A percentile compares a stretch with the other conserved stretches of the same genome.
phyloP scores from a whole-genome alignment of 23 red algal species.

The Gracilaria domingensis region DNA sequence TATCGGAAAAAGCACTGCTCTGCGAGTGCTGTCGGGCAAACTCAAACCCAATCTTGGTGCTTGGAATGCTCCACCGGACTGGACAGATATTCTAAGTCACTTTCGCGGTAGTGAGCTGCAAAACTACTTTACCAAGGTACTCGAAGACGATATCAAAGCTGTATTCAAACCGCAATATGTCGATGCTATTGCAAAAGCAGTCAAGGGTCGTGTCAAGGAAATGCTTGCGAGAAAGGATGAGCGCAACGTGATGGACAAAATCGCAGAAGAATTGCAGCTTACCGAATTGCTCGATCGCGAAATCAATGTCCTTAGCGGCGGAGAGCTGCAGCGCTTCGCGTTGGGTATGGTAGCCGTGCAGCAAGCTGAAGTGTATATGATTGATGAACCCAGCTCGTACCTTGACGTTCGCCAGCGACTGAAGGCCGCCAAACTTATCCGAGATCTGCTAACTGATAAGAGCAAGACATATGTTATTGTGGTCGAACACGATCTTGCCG shows the following conservation, averaged over 20 bases:
- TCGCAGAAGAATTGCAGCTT: slow-evolving; percentile 87
- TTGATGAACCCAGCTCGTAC: slow-evolving; percentile 98
- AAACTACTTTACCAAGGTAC: slow-evolving; percentile 94
- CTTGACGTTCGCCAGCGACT: slow-evolving; percentile 96
- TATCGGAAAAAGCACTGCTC: slow-evolving; percentile 94
- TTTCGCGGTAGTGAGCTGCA: slow-evolving; percentile 98
- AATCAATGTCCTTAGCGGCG: slow-evolving; percentile 86
- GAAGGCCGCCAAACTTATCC: slow-evolving; percentile 90
- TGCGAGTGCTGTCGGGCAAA: slow-evolving; percentile 90
- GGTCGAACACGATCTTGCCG: slow-evolving; percentile 98
- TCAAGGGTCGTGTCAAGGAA: slow-evolving; percentile 81
- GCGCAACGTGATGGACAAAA: slow-evolving; percentile 69
- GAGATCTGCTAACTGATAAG: slow-evolving; percentile 77
- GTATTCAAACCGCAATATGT: slow-evolving; percentile 99
- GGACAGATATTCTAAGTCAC: slow-evolving; percentile 97
- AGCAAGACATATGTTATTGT: slow-evolving; percentile 98
- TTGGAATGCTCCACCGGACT: slow-evolving; percentile 91
- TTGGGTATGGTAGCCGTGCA: slow-evolving; percentile 87
- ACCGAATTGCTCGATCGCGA: slow-evolving; percentile 85
- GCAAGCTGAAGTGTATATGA: slow-evolving; percentile 96
- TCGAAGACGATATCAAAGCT: slow-evolving; percentile 95
- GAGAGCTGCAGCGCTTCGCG: slow-evolving; percentile 97
- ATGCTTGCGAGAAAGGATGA: slow-evolving; percentile 83
- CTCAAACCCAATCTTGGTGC: slow-evolving; percentile 97
- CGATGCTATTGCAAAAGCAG: slow-evolving; percentile 91